A percentile compares a stretch with the other conserved stretches of the same genome.
These are phyloP conservation scores for Canariomyces notabilis DNA, from an alignment of 2,329 filamentous ascomycete genomes.

Conservation along the genomic window DNA sequence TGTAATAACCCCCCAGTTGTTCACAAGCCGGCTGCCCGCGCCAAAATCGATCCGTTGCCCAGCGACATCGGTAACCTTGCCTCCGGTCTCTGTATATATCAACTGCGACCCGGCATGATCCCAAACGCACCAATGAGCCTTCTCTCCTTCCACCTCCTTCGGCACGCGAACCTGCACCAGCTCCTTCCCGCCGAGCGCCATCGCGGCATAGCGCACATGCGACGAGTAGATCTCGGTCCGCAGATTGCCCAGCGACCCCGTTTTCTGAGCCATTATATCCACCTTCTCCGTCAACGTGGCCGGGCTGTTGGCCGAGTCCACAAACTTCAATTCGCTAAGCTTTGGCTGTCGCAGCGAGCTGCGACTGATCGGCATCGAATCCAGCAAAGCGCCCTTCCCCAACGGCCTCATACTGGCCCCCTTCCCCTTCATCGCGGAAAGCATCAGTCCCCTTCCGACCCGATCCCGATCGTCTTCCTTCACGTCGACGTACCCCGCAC, in stretches of 20 bases:
- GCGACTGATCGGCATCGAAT: conserved; percentile 6
- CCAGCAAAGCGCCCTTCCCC: conserved; percentile 1
- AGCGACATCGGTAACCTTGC: conserved; percentile 21
- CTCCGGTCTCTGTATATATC: conserved; percentile 24
- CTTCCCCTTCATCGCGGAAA: conserved; percentile 18
- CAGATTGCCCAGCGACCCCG: conserved; percentile 8
- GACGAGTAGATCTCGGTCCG: conserved; percentile 23
- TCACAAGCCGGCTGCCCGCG: conserved; percentile 15
- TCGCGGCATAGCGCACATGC: conserved; percentile 24
- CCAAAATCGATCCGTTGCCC: conserved; percentile 21
- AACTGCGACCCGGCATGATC: conserved; percentile 25
- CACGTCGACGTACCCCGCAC: background rate
- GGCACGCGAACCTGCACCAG: conserved; percentile 21
- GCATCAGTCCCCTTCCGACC: conserved; percentile 18
- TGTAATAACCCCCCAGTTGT: conserved; percentile 22
- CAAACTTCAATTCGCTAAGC: conserved; percentile 18
- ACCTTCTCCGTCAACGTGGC: conserved; percentile 20
- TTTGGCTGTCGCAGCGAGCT: background rate
- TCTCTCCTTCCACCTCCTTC: conserved; percentile 2
- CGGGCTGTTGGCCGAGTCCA: conserved; percentile 21
- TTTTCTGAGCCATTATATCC: conserved; percentile 6
- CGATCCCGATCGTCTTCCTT: conserved; percentile 11
- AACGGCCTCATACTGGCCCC: conserved; percentile 18
- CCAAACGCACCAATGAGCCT: conserved; percentile 18
- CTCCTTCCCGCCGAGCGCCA: conserved; percentile 19